Conservation (phyloP, 2,329 filamentous ascomycete genomes). For the Ophiostoma ulmi region DNA sequence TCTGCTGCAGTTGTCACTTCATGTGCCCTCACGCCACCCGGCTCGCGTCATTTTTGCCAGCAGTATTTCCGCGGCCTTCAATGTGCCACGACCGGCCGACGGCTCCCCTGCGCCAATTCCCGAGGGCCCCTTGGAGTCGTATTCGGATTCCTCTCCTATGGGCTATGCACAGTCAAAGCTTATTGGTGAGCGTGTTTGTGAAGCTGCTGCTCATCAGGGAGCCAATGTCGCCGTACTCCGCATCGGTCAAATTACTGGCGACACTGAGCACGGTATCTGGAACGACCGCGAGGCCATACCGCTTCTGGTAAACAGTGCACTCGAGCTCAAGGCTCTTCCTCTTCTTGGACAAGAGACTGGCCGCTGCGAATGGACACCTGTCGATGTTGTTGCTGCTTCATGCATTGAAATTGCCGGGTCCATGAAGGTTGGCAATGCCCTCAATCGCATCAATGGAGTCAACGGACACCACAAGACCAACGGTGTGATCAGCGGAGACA, state of each 20-base stretch:
- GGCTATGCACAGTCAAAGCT: constrained; percentile 27
- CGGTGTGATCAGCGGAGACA: neutral
- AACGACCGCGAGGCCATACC: constrained; percentile 49
- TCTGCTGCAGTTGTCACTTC: constrained; percentile 37
- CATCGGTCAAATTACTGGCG: constrained; percentile 49
- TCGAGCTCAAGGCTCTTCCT: constrained; percentile 42
- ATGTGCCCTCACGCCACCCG: constrained; percentile 15
- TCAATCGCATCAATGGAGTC: constrained; percentile 15
- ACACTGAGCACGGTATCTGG: constrained; percentile 45
- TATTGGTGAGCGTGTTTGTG: constrained; percentile 24
- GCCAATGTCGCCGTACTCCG: constrained; percentile 37
- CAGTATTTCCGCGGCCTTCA: constrained; percentile 26
- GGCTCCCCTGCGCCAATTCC: constrained; percentile 11
- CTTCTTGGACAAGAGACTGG: constrained; percentile 38
- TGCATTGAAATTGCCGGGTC: constrained; percentile 36
- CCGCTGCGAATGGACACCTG: constrained; percentile 41
- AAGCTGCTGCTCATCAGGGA: constrained; percentile 21
- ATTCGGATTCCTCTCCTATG: constrained; percentile 14
- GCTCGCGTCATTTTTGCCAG: constrained; percentile 26
- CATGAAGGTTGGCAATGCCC: constrained; percentile 8
- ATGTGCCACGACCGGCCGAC: constrained; percentile 16
- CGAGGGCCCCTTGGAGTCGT: constrained; percentile 18
- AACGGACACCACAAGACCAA: constrained; percentile 24
- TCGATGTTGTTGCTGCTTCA: constrained; percentile 41
- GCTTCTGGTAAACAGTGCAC: constrained; percentile 45